These are phyloP conservation scores for Hymenoscyphus infarciens DNA, from an alignment of 2,329 filamentous ascomycete species.

Conservation along the genomic window DNA sequence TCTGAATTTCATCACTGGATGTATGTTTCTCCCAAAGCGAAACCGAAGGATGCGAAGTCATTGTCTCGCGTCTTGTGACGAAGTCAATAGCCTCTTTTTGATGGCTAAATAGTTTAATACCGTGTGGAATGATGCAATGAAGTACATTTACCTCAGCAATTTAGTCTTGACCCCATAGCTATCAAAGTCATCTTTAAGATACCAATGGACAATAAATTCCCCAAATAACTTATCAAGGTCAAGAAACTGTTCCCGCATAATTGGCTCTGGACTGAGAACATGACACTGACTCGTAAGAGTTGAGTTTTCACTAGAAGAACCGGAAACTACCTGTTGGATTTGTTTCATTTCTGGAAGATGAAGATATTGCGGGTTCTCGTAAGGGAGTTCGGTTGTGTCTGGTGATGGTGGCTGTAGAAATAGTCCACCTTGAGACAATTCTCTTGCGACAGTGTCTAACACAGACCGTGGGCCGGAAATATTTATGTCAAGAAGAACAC, in stretches of 20 bases:
- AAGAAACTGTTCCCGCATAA: too few relatives aligned
- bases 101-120: slow-evolving; percentile 32
- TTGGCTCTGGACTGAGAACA: background rate
- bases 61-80: slow-evolving; percentile 40
- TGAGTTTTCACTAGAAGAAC: background rate
- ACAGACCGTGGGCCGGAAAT: background rate
- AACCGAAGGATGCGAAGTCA: slow-evolving; percentile 28
- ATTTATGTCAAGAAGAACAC: background rate
- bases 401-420: background rate
- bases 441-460: background rate
- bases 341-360: background rate
- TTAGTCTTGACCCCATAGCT: background rate
- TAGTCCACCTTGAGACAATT: background rate
- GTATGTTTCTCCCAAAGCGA: slow-evolving; percentile 34
- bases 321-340: background rate
- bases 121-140: background rate
- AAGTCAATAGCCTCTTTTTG: slow-evolving; percentile 39
- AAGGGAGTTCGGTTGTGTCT: background rate
- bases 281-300: background rate
- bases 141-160: background rate
- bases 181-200: too few relatives aligned
- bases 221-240: too few relatives aligned
- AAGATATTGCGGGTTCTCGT: background rate
- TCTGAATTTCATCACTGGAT: background rate
- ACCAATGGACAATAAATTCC: too few relatives aligned